Evolutionary conservation across 2,329 filamentous ascomycete genomes (phyloP), one percentile per base, ranked within the genome.

Genomic region (Bipolaris gigantea): DNA sequence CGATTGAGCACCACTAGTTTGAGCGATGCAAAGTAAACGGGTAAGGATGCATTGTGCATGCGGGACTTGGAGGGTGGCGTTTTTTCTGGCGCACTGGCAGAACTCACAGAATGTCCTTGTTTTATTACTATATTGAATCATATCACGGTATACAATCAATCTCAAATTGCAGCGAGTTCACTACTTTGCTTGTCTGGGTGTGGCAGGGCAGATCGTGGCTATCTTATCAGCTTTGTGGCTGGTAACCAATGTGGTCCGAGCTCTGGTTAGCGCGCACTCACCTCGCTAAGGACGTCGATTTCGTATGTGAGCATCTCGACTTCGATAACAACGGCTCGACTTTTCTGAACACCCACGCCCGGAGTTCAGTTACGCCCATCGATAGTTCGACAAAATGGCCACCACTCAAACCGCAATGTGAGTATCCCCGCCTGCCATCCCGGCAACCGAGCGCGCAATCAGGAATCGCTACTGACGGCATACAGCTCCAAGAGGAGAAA

Each of bases 401-500:
- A 72, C 73, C 59, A 70, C 73, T 62, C 72, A 74, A 60, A 69
- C 67, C 63, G 70, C 73, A 67, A 76, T 76, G 74, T 76, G 65
- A 67, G 74, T 75, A 33, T 25, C 19, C 27, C 41, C 34, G 50
- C 35, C 21, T 21, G 38, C 38, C 49, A 23, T 45, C 43, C 21
- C 55, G 34, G 52, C 9, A 40, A 40, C 30, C 27, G 18, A 32
- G 25, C 47, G 50, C 53, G 55, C 53, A 48, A 41, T 33, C 19
- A 21, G 34, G 40, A 54, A 41, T 41, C 25, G 53, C 43, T 60
- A 66, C 72, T 74, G 56, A 74, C 64, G 38, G 48, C 53, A 40
- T 54, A 55, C 77, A 92, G 89, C 81, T 92, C 89, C 80, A 93
- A 93, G 88, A 83, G 89, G 81, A 90, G 89, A 86, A 93, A 81